Base-by-base conservation (phyloP, 139 green algal species). In the Pycnococcus provasolii region DNA sequence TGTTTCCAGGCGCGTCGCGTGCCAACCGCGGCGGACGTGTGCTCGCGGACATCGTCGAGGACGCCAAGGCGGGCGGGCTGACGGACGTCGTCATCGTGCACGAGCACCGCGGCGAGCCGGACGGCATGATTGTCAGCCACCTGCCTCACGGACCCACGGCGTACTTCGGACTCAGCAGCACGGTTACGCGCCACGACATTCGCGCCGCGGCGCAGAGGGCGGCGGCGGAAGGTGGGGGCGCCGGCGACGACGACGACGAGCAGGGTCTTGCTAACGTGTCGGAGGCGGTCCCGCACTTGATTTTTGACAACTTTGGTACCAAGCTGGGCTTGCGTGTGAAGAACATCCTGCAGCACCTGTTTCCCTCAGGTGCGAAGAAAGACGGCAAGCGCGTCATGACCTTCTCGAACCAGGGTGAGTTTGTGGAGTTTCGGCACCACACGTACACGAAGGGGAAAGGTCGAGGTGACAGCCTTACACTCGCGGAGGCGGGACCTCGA, bases 41-140 rank as follows among this genome's bases (percentile, higher is more conserved):
- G 57, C 50, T 96, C 47, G 45, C 53, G 4, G 85, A 97, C 69
- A 77, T 97, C 8, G 90, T 97, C n/a, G 89, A 96, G 63, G 86
- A 79, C 1, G 87, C 78, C 42, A 81, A 90, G 2, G 77, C 57
- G 37, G 87, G 95, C 73, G 89, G 89, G 62, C 95, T 95, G 77
- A 96, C 90, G 0, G 94, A 99, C 80, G 81, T 99, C 0, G 79
- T 99, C 3, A 76, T 99, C 58, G 80, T 97, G 54, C 94, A 99
- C 75, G 94, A 99, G 73, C 93, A 99, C 76, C 68, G 93, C 0
- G 92, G 92, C 2, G 87, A 97, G 80, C 94, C 93, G 3, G 93
- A 97, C 75, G 94, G 93, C 45, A 72, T 99, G 74, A 85, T 97
- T 26, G 79, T 99, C 4, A 96, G 85, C 75, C 94, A 99, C 80